Conservation (phyloP, 805 yeast species). For the Suhomyces sp. region DNA sequence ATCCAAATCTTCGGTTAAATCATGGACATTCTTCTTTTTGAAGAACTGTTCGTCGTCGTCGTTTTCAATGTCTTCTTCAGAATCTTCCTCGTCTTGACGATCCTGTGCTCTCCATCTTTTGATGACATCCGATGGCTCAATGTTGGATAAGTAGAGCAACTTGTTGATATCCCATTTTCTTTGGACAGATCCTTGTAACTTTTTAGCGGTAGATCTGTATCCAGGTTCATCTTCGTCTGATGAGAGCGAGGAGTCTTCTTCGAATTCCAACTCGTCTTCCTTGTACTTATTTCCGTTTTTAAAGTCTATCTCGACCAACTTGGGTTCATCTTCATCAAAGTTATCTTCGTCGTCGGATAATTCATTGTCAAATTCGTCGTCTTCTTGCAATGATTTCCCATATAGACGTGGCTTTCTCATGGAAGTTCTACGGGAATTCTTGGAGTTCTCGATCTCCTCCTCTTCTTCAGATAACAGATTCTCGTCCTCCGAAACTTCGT, state of each 20-base stretch:
- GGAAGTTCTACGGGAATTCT: conserved; percentile 54
- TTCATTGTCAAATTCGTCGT: conserved; percentile 41
- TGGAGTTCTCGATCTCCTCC: conserved; percentile 32
- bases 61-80: conserved; percentile 39
- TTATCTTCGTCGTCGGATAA: conserved; percentile 45
- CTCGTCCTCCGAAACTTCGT: conserved; percentile 27
- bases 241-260: conserved; percentile 46
- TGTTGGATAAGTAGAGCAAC: conserved; percentile 72
- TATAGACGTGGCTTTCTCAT: conserved; percentile 58
- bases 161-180: conserved; percentile 77
- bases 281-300: conserved; percentile 29
- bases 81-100: conserved; percentile 39
- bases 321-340: conserved; percentile 36
- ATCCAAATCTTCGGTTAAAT: conserved; percentile 34
- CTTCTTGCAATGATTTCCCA: conserved; percentile 50
- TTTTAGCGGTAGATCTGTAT: conserved; percentile 55
- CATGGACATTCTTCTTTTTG: conserved; percentile 40
- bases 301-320: conserved; percentile 49
- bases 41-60: conserved; percentile 49
- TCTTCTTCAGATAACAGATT: conserved; percentile 30
- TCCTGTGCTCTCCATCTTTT: conserved; percentile 65
- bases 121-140: conserved; percentile 70
- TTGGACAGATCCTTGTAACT: conserved; percentile 51
- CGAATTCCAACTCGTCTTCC: conserved; percentile 40
- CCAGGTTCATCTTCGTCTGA: conserved; percentile 36